Evolutionary conservation across 1,284 basidiomycete species (phyloP), one percentile per base, ranked within the genome.

Genomic region (Coniferiporia sulphurascens): DNA sequence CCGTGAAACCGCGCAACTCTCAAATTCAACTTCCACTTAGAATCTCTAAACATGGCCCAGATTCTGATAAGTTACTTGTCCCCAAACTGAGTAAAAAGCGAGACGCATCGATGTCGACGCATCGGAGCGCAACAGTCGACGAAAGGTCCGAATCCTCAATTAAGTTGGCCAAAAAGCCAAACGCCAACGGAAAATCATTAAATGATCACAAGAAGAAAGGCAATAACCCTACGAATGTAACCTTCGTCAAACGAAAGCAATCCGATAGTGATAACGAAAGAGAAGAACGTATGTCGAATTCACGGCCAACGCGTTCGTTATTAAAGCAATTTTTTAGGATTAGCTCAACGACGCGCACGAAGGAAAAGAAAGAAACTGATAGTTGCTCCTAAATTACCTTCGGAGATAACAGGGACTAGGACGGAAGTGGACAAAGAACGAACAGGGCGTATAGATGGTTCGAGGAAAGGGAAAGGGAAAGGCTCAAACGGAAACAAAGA

Each of bases 321-420:
- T 35, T 48, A 41, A 49, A 7, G 19, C 7, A 41, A 34, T 49
- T 56, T 48, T 43, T 27, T 52, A 86, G 85, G 83, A 63, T 68
- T 85, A 6, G 71, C 74, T 17, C 79, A 83, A 65, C 79, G 85
- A 21, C 77, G 81, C 19, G 78, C 82, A 56, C 75, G 79, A 44
- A 85, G 81, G 66, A 76, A 77, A 57, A 69, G 70, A n/a, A 83
- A 79, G 62, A 77, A 76, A 22, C 78, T 75, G 1, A 82, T 86
- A 41, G 74, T 83, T 34, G 70, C 75, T 35, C 75, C 77, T 6
- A 63, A 63, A 43, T 51, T 52, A 8, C 48, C 35, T 7, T 35
- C 38, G 9, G 44, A 57, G 49, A 59, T 21, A 55, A 55, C n/a
- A 59, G 55, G 10, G 12, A 45, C 51, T 35, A n/a, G 5, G 45